phyloP scores from a whole-genome alignment of 306 rosid genomes.

The Amphicarpaea edgeworthii region DNA sequence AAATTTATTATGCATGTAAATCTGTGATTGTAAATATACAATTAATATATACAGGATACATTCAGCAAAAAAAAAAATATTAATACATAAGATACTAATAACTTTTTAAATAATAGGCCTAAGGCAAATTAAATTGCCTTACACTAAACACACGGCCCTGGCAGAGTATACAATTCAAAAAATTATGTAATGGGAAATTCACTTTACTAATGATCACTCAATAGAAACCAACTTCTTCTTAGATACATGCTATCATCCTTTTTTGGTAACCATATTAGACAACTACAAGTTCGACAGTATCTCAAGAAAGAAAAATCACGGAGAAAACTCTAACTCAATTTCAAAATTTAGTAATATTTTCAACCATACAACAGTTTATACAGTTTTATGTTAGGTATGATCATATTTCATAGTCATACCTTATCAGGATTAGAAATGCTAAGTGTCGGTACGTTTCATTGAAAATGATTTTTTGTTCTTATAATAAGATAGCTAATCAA shows the following conservation, averaged over 20 bases:
- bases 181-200: not conserved
- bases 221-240: slow-evolving; percentile 1
- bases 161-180: not conserved
- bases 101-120: too few species aligned
- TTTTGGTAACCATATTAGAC: not conserved
- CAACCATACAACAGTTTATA: not conserved
- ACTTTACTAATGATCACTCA: not conserved
- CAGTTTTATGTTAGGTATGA: not conserved
- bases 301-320: not conserved
- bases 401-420: not conserved
- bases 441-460: not conserved
- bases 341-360: not conserved
- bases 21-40: too few species aligned
- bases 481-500: not conserved
- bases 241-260: slow-evolving; percentile 1
- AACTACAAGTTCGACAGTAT: not conserved
- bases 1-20: too few species aligned
- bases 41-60: too few species aligned
- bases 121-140: too few species aligned
- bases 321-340: slow-evolving; percentile 7
- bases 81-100: too few species aligned
- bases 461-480: not conserved
- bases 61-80: too few species aligned
- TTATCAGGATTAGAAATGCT: not conserved
- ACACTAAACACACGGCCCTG: too few species aligned